Evolutionary conservation across 2,329 filamentous ascomycete species (phyloP), one percentile per base, ranked within the genome.

Genomic region (Sclerotiophoma versabilis): DNA sequence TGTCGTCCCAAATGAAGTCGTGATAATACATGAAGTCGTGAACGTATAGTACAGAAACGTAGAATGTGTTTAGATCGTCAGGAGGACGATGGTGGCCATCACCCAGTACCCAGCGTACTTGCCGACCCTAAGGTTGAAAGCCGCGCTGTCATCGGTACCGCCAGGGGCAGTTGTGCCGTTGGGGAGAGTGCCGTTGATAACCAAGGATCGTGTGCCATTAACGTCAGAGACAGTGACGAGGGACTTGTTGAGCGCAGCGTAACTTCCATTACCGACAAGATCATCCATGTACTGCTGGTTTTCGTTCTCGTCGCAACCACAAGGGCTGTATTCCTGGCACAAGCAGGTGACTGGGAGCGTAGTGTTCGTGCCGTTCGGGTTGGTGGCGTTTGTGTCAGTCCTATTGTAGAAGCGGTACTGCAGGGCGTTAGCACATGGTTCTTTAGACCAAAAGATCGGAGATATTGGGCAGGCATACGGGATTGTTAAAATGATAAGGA

Each of bases 171-270:
- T 78, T 0, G 79, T 81, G 2, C 74, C 79, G 62, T 89, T 88
- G 25, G 87, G 84, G 3, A 93, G 77, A 0, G 88, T 90, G n/a
- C 91, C 91, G 70, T 92, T 92, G 70, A 93, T 77, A 25, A 90
- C 78, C 30, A 95, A 82, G 1, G 84, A 87, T 4, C 70, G 68
- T 1, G 82, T 88, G 43, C 85, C 85, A 50, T 90, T 87, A 57
- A 88, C 81, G 47, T 80, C 75, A 2, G 82, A 84, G 1, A 93
- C 82, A 11, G 79, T 82, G 51, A 91, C 81, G 2, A 91, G 62
- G 0, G 79, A 80, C 64, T 84, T 80, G 76, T 92, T 87, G 46
- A 90, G 77, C 2, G 70, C 75, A 3, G 70, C 68, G 61, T 87
- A 87, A 58, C 80, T 85, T 29, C 79, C 80, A 27, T 81, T 79